These are phyloP conservation scores for Spergularia bocconei DNA, from an alignment of 148 eudicot species.

Conservation along the genomic window DNA sequence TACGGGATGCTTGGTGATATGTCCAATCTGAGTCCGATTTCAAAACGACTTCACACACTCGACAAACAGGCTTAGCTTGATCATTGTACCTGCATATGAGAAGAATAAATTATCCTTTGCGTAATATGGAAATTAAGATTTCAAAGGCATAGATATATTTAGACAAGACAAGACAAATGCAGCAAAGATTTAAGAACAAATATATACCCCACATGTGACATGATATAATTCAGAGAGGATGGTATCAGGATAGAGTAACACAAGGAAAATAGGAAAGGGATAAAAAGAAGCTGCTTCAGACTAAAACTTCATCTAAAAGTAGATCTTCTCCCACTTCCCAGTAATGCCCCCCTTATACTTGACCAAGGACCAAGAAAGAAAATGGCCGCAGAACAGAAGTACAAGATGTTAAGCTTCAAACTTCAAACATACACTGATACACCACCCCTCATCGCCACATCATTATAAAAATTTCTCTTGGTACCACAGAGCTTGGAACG, in stretches of 20 bases:
- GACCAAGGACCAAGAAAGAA: not conserved
- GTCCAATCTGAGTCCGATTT: slow-evolving; percentile 87
- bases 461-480: too few relatives aligned
- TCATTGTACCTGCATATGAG: slow-evolving; percentile 74
- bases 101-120: not conserved
- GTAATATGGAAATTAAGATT: not conserved
- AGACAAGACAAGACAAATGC: not conserved
- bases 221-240: not conserved
- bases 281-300: not conserved
- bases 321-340: not conserved
- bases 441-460: too few relatives aligned
- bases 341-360: not conserved
- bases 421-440: not conserved
- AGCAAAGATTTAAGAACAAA: not conserved
- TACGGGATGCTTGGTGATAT: slow-evolving; percentile 82
- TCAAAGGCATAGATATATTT: not conserved
- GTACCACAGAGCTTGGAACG: too few relatives aligned
- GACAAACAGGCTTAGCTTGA: slow-evolving; percentile 78
- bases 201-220: not conserved
- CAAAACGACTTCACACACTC: slow-evolving; percentile 70
- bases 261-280: not conserved
- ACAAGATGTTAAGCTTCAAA: not conserved
- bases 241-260: too few relatives aligned
- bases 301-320: not conserved
- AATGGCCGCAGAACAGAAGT: not conserved